A percentile compares a stretch with the other conserved stretches of the same genome.
These are phyloP conservation scores for Adansonia rubrostipa DNA, from an alignment of 441 rosid genomes.

Conservation along the genomic window DNA sequence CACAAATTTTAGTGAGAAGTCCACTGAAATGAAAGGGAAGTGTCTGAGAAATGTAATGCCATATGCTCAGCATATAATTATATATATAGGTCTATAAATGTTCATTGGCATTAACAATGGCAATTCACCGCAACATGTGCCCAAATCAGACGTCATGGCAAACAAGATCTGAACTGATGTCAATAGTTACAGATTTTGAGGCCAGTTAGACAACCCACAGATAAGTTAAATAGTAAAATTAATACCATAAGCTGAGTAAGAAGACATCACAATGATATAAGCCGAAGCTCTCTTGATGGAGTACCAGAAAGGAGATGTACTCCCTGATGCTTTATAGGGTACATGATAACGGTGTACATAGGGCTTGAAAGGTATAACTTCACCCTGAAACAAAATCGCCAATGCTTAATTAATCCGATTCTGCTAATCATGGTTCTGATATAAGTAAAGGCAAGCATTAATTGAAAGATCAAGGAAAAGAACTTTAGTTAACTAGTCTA, in stretches of 20 bases:
- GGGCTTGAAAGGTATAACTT: slow-evolving; percentile 76
- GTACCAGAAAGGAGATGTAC: slow-evolving; percentile 85
- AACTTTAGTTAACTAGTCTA: not conserved
- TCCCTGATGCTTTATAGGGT: slow-evolving; percentile 70
- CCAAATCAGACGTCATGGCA: not conserved
- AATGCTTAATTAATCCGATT: not conserved
- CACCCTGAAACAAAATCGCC: slow-evolving; percentile 56
- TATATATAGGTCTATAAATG: not conserved
- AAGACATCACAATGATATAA: slow-evolving; percentile 72
- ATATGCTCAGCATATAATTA: not conserved
- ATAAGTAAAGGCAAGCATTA: not conserved
- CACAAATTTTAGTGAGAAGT: not conserved
- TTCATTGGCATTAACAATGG: not conserved
- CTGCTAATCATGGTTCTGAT: not conserved
- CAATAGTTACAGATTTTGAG: not conserved
- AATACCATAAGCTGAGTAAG: slow-evolving; percentile 86
- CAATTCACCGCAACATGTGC: not conserved
- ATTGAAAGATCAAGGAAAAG: slow-evolving; percentile 1
- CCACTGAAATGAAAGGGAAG: not conserved
- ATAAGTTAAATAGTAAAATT: not conserved
- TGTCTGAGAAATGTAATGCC: not conserved
- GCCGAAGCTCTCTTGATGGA: slow-evolving; percentile 89
- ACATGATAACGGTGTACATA: slow-evolving; percentile 61
- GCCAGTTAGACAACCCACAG: not conserved
- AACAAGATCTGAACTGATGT: not conserved